Conservation (phyloP, 225 moss, liverwort and hornwort species). For the Lunularia cruciata region DNA sequence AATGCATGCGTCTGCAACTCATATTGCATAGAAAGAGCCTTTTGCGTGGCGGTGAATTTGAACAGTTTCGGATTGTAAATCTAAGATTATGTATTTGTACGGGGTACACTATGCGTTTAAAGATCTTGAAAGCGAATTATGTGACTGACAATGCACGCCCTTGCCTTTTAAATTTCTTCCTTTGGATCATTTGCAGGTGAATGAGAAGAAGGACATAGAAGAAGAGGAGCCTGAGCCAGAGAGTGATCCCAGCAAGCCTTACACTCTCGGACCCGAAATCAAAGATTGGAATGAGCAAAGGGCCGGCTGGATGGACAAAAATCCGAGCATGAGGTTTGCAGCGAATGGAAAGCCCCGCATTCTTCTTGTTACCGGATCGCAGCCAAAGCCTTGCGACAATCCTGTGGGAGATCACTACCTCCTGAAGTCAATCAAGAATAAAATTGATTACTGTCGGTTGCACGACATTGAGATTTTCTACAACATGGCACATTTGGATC, state of each 20-base stretch:
- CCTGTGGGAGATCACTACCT: slow-evolving; percentile 49
- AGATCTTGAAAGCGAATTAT: neutral
- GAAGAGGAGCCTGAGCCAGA: slow-evolving; percentile 51
- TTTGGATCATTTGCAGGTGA: slow-evolving; percentile 24
- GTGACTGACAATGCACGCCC: too few species aligned
- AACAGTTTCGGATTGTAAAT: neutral
- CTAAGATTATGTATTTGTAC: neutral
- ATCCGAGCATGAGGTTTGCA: slow-evolving; percentile 31
- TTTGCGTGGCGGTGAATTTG: neutral
- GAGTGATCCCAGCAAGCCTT: slow-evolving; percentile 43
- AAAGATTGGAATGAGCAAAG: slow-evolving; percentile 48
- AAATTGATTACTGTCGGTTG: slow-evolving; percentile 47
- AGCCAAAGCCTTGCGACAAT: slow-evolving; percentile 48
- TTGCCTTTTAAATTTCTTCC: neutral
- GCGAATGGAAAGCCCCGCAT: slow-evolving; percentile 31
- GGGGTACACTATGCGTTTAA: neutral
- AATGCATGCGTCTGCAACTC: too few species aligned
- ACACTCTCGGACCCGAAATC: slow-evolving; percentile 41
- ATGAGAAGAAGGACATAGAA: slow-evolving; percentile 33
- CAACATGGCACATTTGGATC: slow-evolving; percentile 52
- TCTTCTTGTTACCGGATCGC: slow-evolving; percentile 45
- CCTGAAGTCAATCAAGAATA: slow-evolving; percentile 50
- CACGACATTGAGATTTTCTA: slow-evolving; percentile 52
- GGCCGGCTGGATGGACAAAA: slow-evolving; percentile 31
- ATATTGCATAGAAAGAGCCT: too few species aligned